Conservation (phyloP, 768 basidiomycete genomes). For the Tulasnella sp. region DNA sequence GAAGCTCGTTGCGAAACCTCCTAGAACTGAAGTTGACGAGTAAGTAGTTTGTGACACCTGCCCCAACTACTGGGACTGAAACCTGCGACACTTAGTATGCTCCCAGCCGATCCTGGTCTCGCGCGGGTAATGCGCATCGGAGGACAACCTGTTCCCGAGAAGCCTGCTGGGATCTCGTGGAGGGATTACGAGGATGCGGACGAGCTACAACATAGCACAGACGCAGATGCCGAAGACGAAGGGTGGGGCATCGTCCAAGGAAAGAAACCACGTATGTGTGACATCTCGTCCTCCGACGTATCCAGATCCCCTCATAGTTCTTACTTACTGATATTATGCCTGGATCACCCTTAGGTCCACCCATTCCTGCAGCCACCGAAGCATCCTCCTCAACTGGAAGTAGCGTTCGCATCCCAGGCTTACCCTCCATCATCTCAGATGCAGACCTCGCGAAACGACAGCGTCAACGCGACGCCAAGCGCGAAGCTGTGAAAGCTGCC, state of each 20-base stretch:
- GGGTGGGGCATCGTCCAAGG: slow-evolving; percentile 67
- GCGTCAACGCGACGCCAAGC: slow-evolving; percentile 51
- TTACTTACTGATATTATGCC: background rate
- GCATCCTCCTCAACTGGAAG: background rate
- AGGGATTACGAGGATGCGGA: slow-evolving; percentile 61
- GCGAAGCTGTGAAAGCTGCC: slow-evolving; percentile 46
- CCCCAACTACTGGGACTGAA: background rate
- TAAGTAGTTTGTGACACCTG: slow-evolving; percentile 28
- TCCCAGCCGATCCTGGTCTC: slow-evolving; percentile 44
- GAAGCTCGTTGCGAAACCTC: slow-evolving; percentile 49
- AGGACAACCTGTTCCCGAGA: slow-evolving; percentile 28
- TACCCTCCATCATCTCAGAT: background rate
- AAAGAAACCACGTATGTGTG: slow-evolving; percentile 27
- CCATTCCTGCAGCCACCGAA: background rate
- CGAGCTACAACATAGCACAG: slow-evolving; percentile 34
- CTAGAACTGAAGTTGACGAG: slow-evolving; percentile 62
- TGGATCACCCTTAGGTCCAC: background rate
- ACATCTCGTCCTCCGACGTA: no score
- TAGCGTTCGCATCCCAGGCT: no score
- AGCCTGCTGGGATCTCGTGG: slow-evolving; percentile 62
- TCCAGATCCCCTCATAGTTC: background rate
- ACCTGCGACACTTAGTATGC: slow-evolving; percentile 37
- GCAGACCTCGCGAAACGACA: slow-evolving; percentile 49
- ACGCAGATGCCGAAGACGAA: slow-evolving; percentile 62
- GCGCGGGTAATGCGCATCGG: slow-evolving; percentile 61